Evolutionary conservation across 179 eudicot genomes (phyloP), one percentile per base, ranked within the genome.

Genomic region (Beta lomatogona): DNA sequence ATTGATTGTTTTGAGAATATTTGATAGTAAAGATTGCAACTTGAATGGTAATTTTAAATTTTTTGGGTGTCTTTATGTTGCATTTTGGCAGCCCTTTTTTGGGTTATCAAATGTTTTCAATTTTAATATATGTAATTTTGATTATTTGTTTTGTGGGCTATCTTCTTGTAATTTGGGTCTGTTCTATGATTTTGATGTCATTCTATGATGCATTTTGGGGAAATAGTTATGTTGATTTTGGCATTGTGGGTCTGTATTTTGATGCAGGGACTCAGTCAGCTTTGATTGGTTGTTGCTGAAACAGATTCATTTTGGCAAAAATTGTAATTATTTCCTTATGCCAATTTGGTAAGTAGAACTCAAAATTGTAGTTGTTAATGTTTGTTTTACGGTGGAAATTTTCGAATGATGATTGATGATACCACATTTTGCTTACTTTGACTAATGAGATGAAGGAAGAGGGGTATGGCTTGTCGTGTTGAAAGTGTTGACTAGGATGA

Each of bases 1-100:
- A 73, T 52, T 73, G 46, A 77, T 53, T 77, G 75, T 63, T 14
- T 68, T 41, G 25, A 3, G 65, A 41, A 28, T 68, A 0, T 2
- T 41, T 74, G 54, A 25, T 73, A 15, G 60, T 52, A 64, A 78
- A 69, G 54, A 22, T 82, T 78, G 64, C 9, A 68, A 79, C 65
- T 82, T 60, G 18, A 68, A 57, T 21, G 53, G 22, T 82, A 44
- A 36, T 78, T 19, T 7, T n/a, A n/a, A n/a, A 50, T 19, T 54
- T 4, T 36, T 9, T 81, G 9, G 48, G 41, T 76, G 65, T 31
- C 7, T 28, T 64, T 64, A 18, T 69, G 18, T 70, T 74, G 75
- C 65, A 77, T 67, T 75, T 64, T 76, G 67, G 25, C 46, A 6
- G 41, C 63, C 10, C 31, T 52, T 70, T 41, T 36, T 36, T 36